These are phyloP conservation scores for Amanita subjunquillea DNA, from an alignment of 768 basidiomycete species.

Conservation along the genomic window DNA sequence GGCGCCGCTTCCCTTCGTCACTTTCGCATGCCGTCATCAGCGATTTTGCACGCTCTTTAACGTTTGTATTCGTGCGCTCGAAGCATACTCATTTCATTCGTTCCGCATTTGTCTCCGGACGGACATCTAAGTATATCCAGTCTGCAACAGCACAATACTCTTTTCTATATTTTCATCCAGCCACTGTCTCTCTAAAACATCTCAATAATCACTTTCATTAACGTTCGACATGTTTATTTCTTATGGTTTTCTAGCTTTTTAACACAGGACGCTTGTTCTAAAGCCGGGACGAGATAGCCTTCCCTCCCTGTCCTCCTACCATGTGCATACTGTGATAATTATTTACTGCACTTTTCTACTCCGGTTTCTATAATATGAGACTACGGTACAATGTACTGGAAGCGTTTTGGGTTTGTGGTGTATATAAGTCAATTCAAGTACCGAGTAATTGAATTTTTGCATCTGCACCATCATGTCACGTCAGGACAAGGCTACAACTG, in stretches of 20 bases:
- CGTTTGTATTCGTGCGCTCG: background rate
- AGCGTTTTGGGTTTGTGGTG: background rate
- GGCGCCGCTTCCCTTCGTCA: conserved; percentile 3
- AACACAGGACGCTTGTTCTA: background rate
- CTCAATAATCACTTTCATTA: conserved; percentile 4
- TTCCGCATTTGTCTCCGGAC: conserved; percentile 19
- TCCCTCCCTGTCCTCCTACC: background rate
- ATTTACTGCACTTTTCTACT: conserved; percentile 1
- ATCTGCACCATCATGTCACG: conserved; percentile 26
- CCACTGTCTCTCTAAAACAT: conserved; percentile 1
- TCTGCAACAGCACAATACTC: conserved; percentile 6
- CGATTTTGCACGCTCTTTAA: conserved; percentile 3
- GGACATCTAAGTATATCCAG: conserved; percentile 20
- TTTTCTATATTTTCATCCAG: conserved; percentile 1
- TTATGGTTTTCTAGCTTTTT: conserved; percentile 2
- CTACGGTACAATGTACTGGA: conserved; percentile 2
- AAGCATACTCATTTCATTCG: conserved; percentile 11
- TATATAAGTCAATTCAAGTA: background rate
- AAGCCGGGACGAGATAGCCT: background rate
- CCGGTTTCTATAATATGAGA: background rate
- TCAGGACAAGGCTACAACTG: conserved; percentile 82
- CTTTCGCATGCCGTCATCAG: background rate
- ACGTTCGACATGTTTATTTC: conserved; percentile 1
- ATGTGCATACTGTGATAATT: conserved; percentile 5
- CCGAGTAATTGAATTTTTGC: background rate